Evolutionary conservation across 768 basidiomycete species (phyloP), one percentile per base, ranked within the genome.

Genomic region (Mycena venus): DNA sequence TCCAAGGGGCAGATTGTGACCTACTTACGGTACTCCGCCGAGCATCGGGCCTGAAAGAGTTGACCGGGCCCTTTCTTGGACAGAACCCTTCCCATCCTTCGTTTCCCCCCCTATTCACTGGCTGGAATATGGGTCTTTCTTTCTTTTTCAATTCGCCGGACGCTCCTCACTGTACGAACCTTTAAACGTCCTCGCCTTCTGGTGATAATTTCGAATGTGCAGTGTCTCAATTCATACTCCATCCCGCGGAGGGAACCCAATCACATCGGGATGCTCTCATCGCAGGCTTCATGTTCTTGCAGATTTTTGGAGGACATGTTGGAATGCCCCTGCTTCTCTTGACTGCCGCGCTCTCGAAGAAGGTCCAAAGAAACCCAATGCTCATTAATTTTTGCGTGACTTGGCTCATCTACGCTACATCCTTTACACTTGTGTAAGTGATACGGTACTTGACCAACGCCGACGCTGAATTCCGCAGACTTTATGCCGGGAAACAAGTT

Each of bases 261-360:
- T 31, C 44, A 12, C 44, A 70, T 11, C 68, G 49, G 34, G 17
- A 25, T 25, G 25, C 44, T 7, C 40, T 70, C 3, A 47, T 70
- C 2, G 38, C 38, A 5, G 69, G 27, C 11, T 70, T 63, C 42
- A 70, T 70, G 69, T 70, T 64, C 61, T 25, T 70, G 15, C 69
- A 70, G 23, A 64, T 70, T 7, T 70, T 70, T 15, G 69, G 69
- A n/a, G 69, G 69, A n/a, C 69, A 70, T 36, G 17, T 70, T 17
- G 69, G 69, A 19, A 63, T 70, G 9, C 69, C 69, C 2, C 32
- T 70, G 1, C 8, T 70, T 17, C 10, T 70, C 21, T 36, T 70
- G 23, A 70, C 61, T 14, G 21, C 51, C 10, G 12, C 17, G 7
- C 1, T 70, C 51, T 62, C 61, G 7, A 62, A 64, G n/a, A 64